Conservation (phyloP, 306 rosid species). For the cucumber (Cucumis sativus) region Cucumber_9930_V3 NC_026659.2:3201501-3202000, state of each 20-base stretch:
- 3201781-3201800: too few relatives aligned
- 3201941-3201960: too few relatives aligned
- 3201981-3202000: too few relatives aligned
- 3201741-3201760: not conserved
- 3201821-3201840: too few relatives aligned
- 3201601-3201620: too few relatives aligned
- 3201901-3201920: too few relatives aligned
- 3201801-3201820: too few relatives aligned
- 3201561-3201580: constrained; percentile 79
- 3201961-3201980: too few relatives aligned
- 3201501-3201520: constrained; percentile 77
- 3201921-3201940: too few relatives aligned
- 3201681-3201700: constrained; percentile 34
- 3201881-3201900: too few relatives aligned
- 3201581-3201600: constrained; percentile 75
- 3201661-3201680: constrained; percentile 45
- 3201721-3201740: not conserved
- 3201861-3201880: too few relatives aligned
- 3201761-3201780: not conserved
- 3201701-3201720: not conserved
- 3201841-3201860: too few relatives aligned
- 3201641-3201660: constrained; percentile 38
- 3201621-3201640: constrained; percentile 27
- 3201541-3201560: constrained; percentile 85
- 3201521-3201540: constrained; percentile 75